Percentiles rank a stretch among this genome's conserved stretches.
Conservation (phyloP, 345 rosid genomes). For the Gossypioides kirkii region DNA sequence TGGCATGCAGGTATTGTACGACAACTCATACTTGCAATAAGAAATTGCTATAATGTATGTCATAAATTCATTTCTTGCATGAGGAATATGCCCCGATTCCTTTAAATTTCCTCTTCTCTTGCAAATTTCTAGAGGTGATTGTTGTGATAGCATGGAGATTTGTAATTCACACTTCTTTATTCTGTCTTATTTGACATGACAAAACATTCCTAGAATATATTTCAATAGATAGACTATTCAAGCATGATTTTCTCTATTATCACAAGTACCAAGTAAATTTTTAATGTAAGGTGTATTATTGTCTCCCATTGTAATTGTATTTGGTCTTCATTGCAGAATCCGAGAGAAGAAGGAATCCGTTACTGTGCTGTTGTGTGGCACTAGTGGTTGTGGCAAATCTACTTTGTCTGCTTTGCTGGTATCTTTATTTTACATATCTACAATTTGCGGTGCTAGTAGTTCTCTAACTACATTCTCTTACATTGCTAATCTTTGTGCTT, state of each 20-base stretch:
- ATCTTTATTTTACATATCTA: slow-evolving; percentile 18
- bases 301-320: not conserved
- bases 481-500: not conserved
- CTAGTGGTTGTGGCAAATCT: slow-evolving; percentile 99
- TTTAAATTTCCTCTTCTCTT: not conserved
- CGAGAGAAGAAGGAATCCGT: slow-evolving; percentile 98
- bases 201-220: not conserved
- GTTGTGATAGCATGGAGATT: not conserved
- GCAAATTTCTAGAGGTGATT: not conserved
- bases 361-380: slow-evolving; percentile 94
- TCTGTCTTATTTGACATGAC: not conserved
- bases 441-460: not conserved
- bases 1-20: slow-evolving; percentile 87
- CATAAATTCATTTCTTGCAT: not conserved
- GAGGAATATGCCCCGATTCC: slow-evolving; percentile 8
- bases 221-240: not conserved
- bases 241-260: not conserved
- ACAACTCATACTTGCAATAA: not conserved
- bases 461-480: not conserved
- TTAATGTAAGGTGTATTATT: not conserved
- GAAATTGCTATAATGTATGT: not conserved
- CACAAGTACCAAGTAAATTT: not conserved
- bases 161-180: not conserved
- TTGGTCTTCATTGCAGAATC: slow-evolving; percentile 56
- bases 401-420: slow-evolving; percentile 98